Evolutionary conservation across 192 early-diverging fungal species (phyloP).

Genomic region (Dimargaris xerosporica): DNA sequence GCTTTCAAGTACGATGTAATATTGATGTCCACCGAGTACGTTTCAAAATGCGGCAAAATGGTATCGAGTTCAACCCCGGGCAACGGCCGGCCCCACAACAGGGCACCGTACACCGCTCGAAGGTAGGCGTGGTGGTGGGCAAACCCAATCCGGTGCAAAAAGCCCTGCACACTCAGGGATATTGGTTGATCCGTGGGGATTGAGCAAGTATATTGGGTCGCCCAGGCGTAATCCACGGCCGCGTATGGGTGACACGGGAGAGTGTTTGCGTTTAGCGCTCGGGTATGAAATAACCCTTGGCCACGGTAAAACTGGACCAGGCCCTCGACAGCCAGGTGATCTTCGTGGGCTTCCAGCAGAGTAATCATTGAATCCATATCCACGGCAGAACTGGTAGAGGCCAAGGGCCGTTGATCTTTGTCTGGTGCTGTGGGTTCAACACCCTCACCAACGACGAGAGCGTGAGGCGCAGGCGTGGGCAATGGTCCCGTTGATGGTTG

Average conservation of each 20-base stretch:
- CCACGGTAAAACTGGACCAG: conserved; percentile 3
- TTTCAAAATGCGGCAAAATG: conserved; percentile 4
- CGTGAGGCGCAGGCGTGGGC: background rate
- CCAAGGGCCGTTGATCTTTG: background rate
- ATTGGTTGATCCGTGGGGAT: no score
- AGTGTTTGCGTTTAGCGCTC: no score
- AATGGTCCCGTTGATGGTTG: background rate
- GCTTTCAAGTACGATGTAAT: conserved; percentile 2
- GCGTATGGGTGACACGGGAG: no score
- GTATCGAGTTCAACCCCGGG: background rate
- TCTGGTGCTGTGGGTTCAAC: no score
- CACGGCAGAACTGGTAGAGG: background rate
- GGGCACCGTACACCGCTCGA: conserved; percentile 4
- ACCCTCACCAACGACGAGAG: background rate
- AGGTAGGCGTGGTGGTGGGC: background rate
- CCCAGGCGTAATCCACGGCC: no score
- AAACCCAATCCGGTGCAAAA: background rate
- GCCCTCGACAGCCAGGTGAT: background rate
- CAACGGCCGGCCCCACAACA: background rate
- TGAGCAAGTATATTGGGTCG: no score
- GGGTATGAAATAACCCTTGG: background rate
- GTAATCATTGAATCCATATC: background rate
- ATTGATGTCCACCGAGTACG: background rate
- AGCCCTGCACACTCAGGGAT: no score
- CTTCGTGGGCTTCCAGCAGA: background rate